Evolutionary conservation across 192 early-diverging fungal species (phyloP).

Genomic region (Backusella macrospora): DNA sequence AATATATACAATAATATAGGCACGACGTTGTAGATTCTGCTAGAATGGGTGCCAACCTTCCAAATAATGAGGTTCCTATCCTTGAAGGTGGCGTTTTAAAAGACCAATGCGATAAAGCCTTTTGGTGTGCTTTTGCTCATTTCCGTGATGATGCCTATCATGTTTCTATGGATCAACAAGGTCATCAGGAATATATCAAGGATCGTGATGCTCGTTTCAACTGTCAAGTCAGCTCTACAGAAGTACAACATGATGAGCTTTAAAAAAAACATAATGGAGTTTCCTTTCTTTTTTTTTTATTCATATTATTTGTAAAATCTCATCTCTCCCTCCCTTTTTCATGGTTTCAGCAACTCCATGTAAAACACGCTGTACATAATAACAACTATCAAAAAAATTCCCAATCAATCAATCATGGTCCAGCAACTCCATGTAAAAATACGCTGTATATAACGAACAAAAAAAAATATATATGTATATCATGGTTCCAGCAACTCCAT

Average conservation of each 20-base stretch:
- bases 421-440: constrained; percentile 34
- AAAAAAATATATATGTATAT: neutral
- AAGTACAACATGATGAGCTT: neutral
- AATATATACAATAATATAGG: constrained; percentile 9
- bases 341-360: constrained; percentile 31
- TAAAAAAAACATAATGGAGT: neutral
- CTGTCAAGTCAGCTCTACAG: neutral
- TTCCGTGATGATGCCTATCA: constrained; percentile 23
- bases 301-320: constrained; percentile 14
- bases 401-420: constrained; percentile 18
- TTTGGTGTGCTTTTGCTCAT: constrained; percentile 21
- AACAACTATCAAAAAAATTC: neutral
- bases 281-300: neutral
- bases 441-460: constrained; percentile 24
- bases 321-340: no score
- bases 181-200: constrained; percentile 19
- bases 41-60: constrained; percentile 22
- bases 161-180: constrained; percentile 17
- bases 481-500: constrained; percentile 33
- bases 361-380: constrained; percentile 34
- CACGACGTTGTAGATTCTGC: constrained; percentile 23
- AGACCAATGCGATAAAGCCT: constrained; percentile 29
- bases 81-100: constrained; percentile 26
- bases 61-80: constrained; percentile 6
- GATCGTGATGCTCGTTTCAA: constrained; percentile 1